These are phyloP conservation scores for Ganoderma multipileum DNA, from an alignment of 1,284 basidiomycete species.

Conservation along the genomic window DNA sequence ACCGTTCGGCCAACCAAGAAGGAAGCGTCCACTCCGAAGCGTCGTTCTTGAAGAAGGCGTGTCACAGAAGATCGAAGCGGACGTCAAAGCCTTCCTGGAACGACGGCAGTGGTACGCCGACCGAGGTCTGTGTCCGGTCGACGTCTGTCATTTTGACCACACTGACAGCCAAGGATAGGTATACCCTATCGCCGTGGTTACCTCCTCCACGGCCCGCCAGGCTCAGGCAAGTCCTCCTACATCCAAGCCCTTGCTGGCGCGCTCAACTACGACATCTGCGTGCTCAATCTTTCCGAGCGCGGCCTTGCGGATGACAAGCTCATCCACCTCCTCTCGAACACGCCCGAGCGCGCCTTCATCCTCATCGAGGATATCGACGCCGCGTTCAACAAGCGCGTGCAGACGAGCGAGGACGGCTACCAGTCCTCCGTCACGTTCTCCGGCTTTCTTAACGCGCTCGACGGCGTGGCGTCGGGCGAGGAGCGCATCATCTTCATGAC, in stretches of 20 bases:
- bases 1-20: slow-evolving; percentile 92
- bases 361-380: slow-evolving; percentile 98
- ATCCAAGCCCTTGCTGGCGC: slow-evolving; percentile 97
- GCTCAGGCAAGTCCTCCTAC: slow-evolving; percentile 98
- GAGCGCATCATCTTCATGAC: slow-evolving; percentile 99
- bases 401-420: slow-evolving; percentile 90
- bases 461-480: slow-evolving; percentile 96
- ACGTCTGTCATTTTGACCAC: slow-evolving; percentile 9
- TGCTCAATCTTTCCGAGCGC: slow-evolving; percentile 95
- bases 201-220: slow-evolving; percentile 94
- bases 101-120: slow-evolving; percentile 96
- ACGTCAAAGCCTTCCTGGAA: slow-evolving; percentile 84
- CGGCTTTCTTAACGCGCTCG: slow-evolving; percentile 95
- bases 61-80: slow-evolving; percentile 80
- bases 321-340: slow-evolving; percentile 92
- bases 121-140: slow-evolving; percentile 66
- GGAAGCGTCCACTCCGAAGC: slow-evolving; percentile 87
- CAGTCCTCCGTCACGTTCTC: slow-evolving; percentile 97
- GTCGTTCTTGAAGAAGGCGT: slow-evolving; percentile 90
- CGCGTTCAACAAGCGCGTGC: slow-evolving; percentile 93
- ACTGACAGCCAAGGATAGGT: slow-evolving; percentile 57
- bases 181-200: slow-evolving; percentile 98
- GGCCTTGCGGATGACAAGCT: slow-evolving; percentile 98
- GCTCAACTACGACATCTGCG: slow-evolving; percentile 94
- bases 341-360: slow-evolving; percentile 91